Evolutionary conservation across 2,329 filamentous ascomycete species (phyloP), one percentile per base, ranked within the genome.

Genomic region (Trichoderma cornu-damae): DNA sequence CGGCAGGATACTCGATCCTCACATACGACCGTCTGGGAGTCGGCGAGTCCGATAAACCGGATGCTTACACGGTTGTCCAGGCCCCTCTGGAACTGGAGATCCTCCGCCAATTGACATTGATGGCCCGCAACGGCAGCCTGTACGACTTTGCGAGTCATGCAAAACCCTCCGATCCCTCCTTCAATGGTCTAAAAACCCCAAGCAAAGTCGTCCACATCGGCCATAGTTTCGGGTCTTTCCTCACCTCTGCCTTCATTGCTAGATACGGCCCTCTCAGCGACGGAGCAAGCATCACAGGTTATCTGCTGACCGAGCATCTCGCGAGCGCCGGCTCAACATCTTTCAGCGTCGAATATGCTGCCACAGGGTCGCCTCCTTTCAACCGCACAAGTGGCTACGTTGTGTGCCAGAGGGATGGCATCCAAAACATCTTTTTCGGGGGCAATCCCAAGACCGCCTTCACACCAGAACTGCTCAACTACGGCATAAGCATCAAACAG

Each of bases 321-420:
- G 51, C 30, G 9, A 54, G 40, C 14, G 51, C 51, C 16, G 51
- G 51, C 32, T 54, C 51, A 7, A 54, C 51, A n/a, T 54, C 51
- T 14, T 54, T 54, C 30, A 46, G 51, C 30, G 51, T 54, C 11
- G 51, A 54, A 37, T 54, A 54, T 54, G 51, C 51, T 6, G 51
- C 51, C 22, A 54, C 51, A 0, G 51, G 51, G 18, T 20, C n/a
- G 0, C 51, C 51, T 37, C 9, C 40, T 3, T 54, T 54, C 20
- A 44, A 54, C 28, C 40, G 51, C n/a, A 34, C 51, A n/a, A 54
- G 51, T 18, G 51, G 51, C n/a, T 54, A 54, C 11, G 51, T 54
- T 37, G 51, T 54, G 8, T 44, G 40, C 22, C 51, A 54, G 51
- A 54, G 40, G 28, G 40, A 54, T n/a, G 51, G 51, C 3, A 54